A percentile compares a stretch with the other conserved stretches of the same genome.
These are phyloP conservation scores for Pterothamnion heteromorphum DNA, from an alignment of 31 red algal genomes.

Conservation along the genomic window DNA sequence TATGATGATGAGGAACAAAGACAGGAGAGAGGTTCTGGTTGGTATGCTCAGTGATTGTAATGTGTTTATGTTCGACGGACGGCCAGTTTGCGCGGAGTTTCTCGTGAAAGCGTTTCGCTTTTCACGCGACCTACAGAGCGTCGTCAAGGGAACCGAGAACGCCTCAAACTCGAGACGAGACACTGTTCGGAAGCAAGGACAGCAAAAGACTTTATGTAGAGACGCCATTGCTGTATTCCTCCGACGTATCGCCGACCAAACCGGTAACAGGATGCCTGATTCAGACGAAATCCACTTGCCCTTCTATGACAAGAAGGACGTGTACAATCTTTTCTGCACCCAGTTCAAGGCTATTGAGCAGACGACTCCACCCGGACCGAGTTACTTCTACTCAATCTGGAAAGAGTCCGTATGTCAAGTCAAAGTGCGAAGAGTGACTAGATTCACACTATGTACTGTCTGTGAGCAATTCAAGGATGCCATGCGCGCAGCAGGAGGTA, in stretches of 20 bases:
- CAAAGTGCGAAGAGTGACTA: not conserved
- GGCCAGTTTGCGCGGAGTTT: not conserved
- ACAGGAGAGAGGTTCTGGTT: not conserved
- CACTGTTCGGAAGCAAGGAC: not conserved
- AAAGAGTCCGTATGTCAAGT: not conserved
- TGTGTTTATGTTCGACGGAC: not conserved
- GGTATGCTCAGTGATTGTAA: not conserved
- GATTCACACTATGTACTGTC: not conserved
- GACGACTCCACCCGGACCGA: not conserved
- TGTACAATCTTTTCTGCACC: not conserved
- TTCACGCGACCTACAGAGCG: not conserved
- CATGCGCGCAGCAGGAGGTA: not conserved
- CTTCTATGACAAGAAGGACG: slow-evolving; percentile 5
- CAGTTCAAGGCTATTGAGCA: not conserved
- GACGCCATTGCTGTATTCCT: not conserved
- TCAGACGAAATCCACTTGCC: not conserved
- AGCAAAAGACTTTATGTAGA: not conserved
- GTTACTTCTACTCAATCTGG: not conserved
- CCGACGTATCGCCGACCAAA: not conserved
- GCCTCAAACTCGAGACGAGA: not conserved
- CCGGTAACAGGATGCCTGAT: not conserved
- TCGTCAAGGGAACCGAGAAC: not conserved
- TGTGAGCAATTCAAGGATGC: not conserved
- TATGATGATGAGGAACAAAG: not conserved
- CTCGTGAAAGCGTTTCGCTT: not conserved